Percentiles rank a stretch among this genome's conserved stretches.
phyloP scores from a whole-genome alignment of 139 green algal genomes.

The Ostreobium quekettii region DNA sequence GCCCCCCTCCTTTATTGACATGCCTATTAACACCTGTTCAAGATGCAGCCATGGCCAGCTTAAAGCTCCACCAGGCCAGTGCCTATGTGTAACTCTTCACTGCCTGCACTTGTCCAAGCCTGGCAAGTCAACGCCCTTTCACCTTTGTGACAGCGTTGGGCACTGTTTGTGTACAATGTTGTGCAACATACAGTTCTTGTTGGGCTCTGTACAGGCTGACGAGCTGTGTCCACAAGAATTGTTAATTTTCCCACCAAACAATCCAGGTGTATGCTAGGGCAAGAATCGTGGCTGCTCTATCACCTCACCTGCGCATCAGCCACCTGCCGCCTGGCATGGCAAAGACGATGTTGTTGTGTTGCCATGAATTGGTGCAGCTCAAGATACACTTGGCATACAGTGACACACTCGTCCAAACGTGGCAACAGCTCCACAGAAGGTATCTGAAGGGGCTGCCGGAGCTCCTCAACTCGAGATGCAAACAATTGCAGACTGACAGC shows the following conservation, averaged over 20 bases:
- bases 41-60: too few species aligned
- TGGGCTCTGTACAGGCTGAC: too few species aligned
- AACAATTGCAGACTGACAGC: conserved; percentile 49
- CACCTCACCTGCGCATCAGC: not conserved
- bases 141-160: too few species aligned
- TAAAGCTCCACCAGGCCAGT: too few species aligned
- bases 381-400: not conserved
- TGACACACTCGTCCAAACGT: not conserved
- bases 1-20: too few species aligned
- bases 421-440: not conserved
- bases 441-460: not conserved
- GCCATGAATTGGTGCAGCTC: not conserved
- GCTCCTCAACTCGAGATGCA: conserved; percentile 22
- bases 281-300: not conserved
- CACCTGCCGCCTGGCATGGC: not conserved
- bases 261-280: not conserved
- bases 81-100: too few species aligned
- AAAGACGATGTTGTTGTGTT: not conserved
- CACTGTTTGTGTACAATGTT: too few species aligned
- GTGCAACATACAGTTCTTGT: too few species aligned
- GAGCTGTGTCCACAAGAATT: too few species aligned
- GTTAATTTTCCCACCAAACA: not conserved
- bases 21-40: too few species aligned
- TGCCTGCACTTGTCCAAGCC: too few species aligned
- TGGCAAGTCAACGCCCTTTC: too few species aligned